Conservation (phyloP, 2,329 filamentous ascomycete species). For the Phialophora tarda region DNA sequence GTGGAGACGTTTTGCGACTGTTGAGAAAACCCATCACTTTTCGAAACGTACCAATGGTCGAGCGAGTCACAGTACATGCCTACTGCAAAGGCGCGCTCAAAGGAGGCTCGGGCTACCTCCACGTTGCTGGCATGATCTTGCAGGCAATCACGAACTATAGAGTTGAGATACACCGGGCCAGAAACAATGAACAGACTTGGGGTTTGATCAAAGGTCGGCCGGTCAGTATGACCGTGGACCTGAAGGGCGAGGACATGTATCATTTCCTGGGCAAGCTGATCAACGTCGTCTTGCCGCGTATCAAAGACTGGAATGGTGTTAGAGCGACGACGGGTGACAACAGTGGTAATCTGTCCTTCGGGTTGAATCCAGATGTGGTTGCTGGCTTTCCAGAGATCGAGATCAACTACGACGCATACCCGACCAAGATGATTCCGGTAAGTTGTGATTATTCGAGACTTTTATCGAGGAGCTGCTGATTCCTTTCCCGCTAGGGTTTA, state of each 20-base stretch:
- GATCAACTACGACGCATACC: slow-evolving; percentile 77
- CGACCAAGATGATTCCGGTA: slow-evolving; percentile 35
- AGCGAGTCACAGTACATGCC: slow-evolving; percentile 78
- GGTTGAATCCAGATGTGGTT: slow-evolving; percentile 75
- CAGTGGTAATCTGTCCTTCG: slow-evolving; percentile 84
- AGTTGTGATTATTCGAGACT: slow-evolving; percentile 60
- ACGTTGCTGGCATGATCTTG: slow-evolving; percentile 81
- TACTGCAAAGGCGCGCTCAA: slow-evolving; percentile 71
- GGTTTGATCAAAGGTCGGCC: slow-evolving; percentile 72
- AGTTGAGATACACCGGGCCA: slow-evolving; percentile 71
- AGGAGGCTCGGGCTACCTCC: slow-evolving; percentile 74
- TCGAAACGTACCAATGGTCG: slow-evolving; percentile 82
- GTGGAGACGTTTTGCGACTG: slow-evolving; percentile 64
- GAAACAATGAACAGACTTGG: slow-evolving; percentile 75
- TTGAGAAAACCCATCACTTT: slow-evolving; percentile 69
- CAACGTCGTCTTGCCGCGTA: slow-evolving; percentile 87
- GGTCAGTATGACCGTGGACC: slow-evolving; percentile 72
- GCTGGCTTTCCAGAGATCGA: slow-evolving; percentile 92
- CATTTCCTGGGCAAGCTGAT: slow-evolving; percentile 91
- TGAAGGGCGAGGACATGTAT: slow-evolving; percentile 80
- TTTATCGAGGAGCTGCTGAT: slow-evolving; percentile 38
- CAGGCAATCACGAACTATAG: slow-evolving; percentile 84
- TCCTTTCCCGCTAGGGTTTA: slow-evolving; percentile 64
- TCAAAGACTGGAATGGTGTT: slow-evolving; percentile 95
- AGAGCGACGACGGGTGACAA: slow-evolving; percentile 79